Percentiles rank a stretch among this genome's conserved stretches.
phyloP scores from a whole-genome alignment of 768 basidiomycete genomes.

The Megacollybia marginata region DNA sequence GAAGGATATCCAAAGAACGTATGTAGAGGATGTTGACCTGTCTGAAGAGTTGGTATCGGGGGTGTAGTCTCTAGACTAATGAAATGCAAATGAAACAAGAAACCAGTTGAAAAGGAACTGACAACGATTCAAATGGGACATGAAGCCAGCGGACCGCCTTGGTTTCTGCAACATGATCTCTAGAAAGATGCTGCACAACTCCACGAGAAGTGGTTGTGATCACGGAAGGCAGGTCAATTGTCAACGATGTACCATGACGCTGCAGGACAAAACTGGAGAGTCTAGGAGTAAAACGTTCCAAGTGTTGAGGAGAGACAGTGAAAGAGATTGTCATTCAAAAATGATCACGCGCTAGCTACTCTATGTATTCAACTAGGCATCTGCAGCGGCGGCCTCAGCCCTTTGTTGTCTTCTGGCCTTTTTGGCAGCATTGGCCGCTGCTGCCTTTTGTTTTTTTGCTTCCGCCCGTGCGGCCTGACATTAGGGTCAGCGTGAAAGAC shows the following conservation, averaged over 20 bases:
- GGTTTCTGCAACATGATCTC: constrained; percentile 45
- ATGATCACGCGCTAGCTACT: no score
- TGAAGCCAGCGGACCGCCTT: constrained; percentile 55
- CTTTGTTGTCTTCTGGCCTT: constrained; percentile 58
- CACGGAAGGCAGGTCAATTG: constrained; percentile 54
- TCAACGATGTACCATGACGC: neutral
- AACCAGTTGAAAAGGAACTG: constrained; percentile 24
- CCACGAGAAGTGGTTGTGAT: constrained; percentile 66
- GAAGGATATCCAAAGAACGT: constrained; percentile 50
- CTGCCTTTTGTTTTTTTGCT: constrained; percentile 79
- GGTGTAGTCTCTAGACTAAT: constrained; percentile 56
- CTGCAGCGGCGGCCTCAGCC: neutral
- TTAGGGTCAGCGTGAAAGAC: neutral
- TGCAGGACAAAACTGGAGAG: neutral
- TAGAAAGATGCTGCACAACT: constrained; percentile 64
- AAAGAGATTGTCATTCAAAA: neutral
- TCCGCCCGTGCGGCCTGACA: constrained; percentile 39
- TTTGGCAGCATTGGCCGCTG: constrained; percentile 86
- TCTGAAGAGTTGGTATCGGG: constrained; percentile 57
- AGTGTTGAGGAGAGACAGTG: neutral
- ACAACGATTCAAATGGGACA: constrained; percentile 80
- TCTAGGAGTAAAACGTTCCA: neutral
- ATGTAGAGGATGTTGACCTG: constrained; percentile 51
- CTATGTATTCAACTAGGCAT: neutral
- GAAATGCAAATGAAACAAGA: neutral